These are phyloP conservation scores for Kodamaea fukazawae DNA, from an alignment of 805 yeast genomes.

Conservation along the genomic window DNA sequence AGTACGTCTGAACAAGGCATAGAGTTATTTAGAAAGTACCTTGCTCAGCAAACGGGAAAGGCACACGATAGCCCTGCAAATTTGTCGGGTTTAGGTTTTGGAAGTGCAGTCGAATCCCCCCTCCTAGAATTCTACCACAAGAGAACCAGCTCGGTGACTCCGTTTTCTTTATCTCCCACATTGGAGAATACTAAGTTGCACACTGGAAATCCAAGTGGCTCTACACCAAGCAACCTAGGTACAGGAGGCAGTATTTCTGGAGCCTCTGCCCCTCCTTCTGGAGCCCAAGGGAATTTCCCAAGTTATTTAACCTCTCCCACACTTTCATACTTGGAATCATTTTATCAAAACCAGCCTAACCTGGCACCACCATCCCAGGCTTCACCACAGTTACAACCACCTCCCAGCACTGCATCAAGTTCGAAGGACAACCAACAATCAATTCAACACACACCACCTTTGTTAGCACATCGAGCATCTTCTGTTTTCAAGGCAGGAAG, in stretches of 20 bases:
- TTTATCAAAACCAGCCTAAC: constrained; percentile 3
- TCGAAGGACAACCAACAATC: constrained; percentile 1
- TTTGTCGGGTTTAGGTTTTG: constrained; percentile 12
- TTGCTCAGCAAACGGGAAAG: constrained; percentile 13
- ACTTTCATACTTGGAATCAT: constrained; percentile 13
- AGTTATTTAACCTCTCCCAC: constrained; percentile 15
- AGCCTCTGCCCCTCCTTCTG: constrained; percentile 12
- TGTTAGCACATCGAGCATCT: constrained; percentile 9
- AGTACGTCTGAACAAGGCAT: constrained; percentile 43
- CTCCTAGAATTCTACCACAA: constrained; percentile 26
- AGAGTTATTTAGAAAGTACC: constrained; percentile 35
- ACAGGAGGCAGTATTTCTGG: constrained; percentile 1
- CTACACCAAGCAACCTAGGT: background rate
- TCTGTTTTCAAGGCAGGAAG: constrained; percentile 12
- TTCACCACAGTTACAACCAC: background rate
- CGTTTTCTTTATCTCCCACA: constrained; percentile 43
- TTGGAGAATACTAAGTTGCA: constrained; percentile 25
- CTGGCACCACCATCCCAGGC: background rate
- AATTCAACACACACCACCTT: constrained; percentile 7
- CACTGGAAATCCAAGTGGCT: constrained; percentile 2
- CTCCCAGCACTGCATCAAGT: constrained; percentile 3
- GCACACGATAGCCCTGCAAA: constrained; percentile 26
- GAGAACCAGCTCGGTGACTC: constrained; percentile 42
- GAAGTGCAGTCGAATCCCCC: constrained; percentile 22
- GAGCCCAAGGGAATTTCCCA: constrained; percentile 7